Conservation (phyloP, 2,329 filamentous ascomycete genomes). For the Metarhizium brunneum region DNA sequence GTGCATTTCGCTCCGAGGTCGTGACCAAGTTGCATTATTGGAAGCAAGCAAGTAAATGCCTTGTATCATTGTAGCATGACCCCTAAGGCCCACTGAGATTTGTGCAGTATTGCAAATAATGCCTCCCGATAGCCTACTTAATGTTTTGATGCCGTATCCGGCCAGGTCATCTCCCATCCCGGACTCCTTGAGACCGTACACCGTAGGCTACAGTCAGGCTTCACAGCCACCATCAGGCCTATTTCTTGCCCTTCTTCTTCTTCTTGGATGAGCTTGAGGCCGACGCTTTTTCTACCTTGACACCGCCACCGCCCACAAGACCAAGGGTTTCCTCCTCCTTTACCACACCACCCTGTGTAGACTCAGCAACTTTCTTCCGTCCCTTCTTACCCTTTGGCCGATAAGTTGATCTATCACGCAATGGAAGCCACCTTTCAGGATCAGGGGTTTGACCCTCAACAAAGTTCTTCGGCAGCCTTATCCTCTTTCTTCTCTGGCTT, state of each 20-base stretch:
- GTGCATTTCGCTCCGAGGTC: no score
- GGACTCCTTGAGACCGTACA: not conserved
- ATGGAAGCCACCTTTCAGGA: slow-evolving; percentile 85
- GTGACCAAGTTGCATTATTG: not conserved
- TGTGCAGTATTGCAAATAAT: not conserved
- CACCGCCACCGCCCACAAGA: slow-evolving; percentile 53
- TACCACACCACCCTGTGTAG: slow-evolving; percentile 78
- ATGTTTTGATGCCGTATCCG: not conserved
- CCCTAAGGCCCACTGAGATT: not conserved
- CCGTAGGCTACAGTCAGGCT: not conserved
- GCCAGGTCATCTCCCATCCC: not conserved
- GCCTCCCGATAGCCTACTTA: no score
- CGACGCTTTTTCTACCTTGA: slow-evolving; percentile 54
- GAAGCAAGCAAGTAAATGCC: not conserved
- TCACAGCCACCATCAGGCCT: slow-evolving; percentile 6
- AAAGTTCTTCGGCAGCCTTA: slow-evolving; percentile 61
- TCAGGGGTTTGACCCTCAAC: slow-evolving; percentile 74
- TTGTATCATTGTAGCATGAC: not conserved
- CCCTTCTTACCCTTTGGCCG: slow-evolving; percentile 87
- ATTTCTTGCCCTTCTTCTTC: slow-evolving; percentile 47
- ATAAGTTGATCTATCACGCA: slow-evolving; percentile 83
- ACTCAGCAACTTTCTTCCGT: slow-evolving; percentile 68
- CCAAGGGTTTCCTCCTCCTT: slow-evolving; percentile 62
- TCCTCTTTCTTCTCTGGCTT: slow-evolving; percentile 49
- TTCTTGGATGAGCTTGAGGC: slow-evolving; percentile 33